Evolutionary conservation across 2,329 filamentous ascomycete species (phyloP), one percentile per base, ranked within the genome.

Genomic region (Hypoxylon sp.): DNA sequence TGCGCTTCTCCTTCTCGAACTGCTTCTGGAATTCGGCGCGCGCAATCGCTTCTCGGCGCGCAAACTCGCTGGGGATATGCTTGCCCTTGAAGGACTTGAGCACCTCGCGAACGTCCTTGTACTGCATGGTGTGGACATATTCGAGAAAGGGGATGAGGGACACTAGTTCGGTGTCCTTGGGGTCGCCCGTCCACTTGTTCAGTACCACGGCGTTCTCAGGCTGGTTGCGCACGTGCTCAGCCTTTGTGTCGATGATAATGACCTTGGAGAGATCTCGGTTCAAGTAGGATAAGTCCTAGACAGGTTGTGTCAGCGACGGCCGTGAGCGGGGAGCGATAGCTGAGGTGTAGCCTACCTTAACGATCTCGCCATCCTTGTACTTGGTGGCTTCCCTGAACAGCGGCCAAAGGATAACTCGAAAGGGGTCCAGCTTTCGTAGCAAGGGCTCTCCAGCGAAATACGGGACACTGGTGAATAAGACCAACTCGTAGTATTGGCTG

Each of bases 151-250:
- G 95, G 57, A 99, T 96, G 45, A 97, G 80, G 3, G 88, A 85
- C 18, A 99, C 90, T 9, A 99, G 88, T 42, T 92, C 91, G 72
- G 88, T 92, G 75, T 99, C 94, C 68, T 88, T 85, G 42, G 87
- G 77, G 65, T 96, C 84, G 27, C 95, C 95, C 53, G 83, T 90
- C 95, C 95, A 99, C 68, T 93, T 92, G 24, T 92, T 87, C 24
- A 99, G 80, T 42, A 98, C 80, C 66, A 99, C 95, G 65, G 95
- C 92, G 75, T 99, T 99, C 70, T 97, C 92, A n/a, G 95, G 95
- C 72, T 99, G 95, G 64, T 89, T 85, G 69, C 90, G 89, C 59
- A 94, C 91, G 70, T 97, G 92, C 35, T 85, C 79, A 33, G 88
- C 78, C 64, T 96, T 88, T 43, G 92, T 97, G 74, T 99, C 95